Evolutionary conservation across 768 basidiomycete species (phyloP).

Genomic region (Psilocybe cyanescens): DNA sequence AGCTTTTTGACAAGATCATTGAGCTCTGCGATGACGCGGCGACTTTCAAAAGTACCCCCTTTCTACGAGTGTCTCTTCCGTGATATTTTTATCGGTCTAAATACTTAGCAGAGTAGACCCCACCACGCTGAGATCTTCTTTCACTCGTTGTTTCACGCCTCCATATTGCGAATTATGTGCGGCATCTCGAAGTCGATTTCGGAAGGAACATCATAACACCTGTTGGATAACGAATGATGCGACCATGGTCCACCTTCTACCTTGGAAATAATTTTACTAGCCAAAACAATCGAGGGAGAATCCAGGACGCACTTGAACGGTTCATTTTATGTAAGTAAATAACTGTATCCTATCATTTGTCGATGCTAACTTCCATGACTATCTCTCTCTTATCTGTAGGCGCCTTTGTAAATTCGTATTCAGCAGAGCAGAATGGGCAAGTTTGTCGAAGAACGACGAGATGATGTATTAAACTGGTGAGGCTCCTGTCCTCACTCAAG

Average conservation of each 20-base stretch:
- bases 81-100: neutral
- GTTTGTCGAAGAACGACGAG: no score
- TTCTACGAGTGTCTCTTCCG: neutral
- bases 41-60: neutral
- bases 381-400: no score
- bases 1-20: neutral
- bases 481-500: no score
- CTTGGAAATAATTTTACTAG: neutral
- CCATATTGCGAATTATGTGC: neutral
- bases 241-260: neutral
- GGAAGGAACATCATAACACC: neutral
- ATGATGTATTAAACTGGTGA: no score
- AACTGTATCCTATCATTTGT: no score
- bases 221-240: neutral
- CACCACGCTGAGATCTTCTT: neutral
- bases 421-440: no score
- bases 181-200: neutral
- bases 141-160: neutral
- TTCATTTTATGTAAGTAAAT: no score
- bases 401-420: no score
- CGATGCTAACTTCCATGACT: no score
- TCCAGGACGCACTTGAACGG: no score
- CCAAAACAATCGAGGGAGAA: no score
- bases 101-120: neutral
- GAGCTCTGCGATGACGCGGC: neutral